Evolutionary conservation across 768 basidiomycete species (phyloP).

Genomic region (Psilocybe azurescens): DNA sequence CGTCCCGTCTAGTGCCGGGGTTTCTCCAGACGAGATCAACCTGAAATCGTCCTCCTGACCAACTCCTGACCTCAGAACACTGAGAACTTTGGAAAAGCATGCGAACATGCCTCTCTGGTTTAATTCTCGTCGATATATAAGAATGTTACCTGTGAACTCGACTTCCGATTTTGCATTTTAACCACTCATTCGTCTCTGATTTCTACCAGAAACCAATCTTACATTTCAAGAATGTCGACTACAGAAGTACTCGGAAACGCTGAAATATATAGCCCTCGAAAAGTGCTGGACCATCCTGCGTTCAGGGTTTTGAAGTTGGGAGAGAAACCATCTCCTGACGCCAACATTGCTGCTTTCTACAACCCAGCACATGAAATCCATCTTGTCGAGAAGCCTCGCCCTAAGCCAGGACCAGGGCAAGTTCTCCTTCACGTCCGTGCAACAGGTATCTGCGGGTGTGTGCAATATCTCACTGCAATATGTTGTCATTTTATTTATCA

Average conservation of each 20-base stretch:
- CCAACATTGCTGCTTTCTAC: conserved; percentile 69
- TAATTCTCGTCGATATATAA: not conserved
- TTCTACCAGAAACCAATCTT: not conserved
- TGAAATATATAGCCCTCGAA: conserved; percentile 58
- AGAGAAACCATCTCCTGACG: conserved; percentile 51
- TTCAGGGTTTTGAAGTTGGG: conserved; percentile 57
- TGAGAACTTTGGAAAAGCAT: not conserved
- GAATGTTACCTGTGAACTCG: conserved; percentile 1
- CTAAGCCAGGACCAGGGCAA: conserved; percentile 66
- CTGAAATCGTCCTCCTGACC: conserved; percentile 15
- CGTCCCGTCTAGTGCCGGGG: not conserved
- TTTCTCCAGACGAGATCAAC: not conserved
- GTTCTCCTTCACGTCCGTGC: conserved; percentile 70
- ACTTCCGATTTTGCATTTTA: not conserved
- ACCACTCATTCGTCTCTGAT: not conserved
- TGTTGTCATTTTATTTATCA: not conserved
- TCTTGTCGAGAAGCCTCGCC: conserved; percentile 67
- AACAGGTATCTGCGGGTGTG: conserved; percentile 74
- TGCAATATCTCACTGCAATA: conserved; percentile 1
- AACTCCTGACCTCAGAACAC: conserved; percentile 2
- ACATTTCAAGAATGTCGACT: conserved; percentile 28
- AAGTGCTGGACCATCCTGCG: conserved; percentile 58
- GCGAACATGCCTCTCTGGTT: not conserved
- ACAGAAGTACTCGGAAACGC: conserved; percentile 39
- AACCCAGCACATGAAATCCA: conserved; percentile 68